Base-by-base conservation (phyloP, 1,139 yeast species). In the Nakaseomyces kungkrabaensis region DNA sequence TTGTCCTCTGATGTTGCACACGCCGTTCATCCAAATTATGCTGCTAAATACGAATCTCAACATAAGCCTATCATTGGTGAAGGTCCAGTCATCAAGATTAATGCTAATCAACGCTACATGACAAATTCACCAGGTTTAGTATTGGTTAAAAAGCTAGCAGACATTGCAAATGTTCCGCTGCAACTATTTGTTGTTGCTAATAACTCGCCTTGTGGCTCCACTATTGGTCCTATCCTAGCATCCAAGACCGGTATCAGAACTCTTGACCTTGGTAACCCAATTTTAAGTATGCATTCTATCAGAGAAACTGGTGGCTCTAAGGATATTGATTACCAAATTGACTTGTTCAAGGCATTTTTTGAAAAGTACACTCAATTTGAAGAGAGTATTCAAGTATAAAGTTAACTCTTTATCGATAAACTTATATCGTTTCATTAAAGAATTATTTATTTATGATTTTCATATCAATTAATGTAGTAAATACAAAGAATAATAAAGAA, bases 1-100 rank as follows among this genome's bases (percentile, higher is more conserved):
- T 69, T 92, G 48, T 90, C 97, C 0, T 88, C 96, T 0, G 98
- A 92, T 66, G 92, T 88, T 82, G 96, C 97, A 1, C 98, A 92
- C 64, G 97, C 96, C 32, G 84, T 90, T 37, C 96, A 92, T 65
- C 98, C 98, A 53, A 92, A 92, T 68, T 92, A 90, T 67, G 71
- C 78, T 8, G 77, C 75, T 48, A 78, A 78, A 59, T 86, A 92
- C 66, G 98, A 92, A 65, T 66, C 78, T 13, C 73, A 76, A 54
- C 95, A 90, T 67, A 79, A 81, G 55, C 97, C 98, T 1, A 76
- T 76, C 49, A 71, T 92, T 54, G 94, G 94, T 63, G 74, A 75
- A 48, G 98, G 98, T 4, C 97, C 97, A 0, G 97, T 89, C 9
- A 80, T 92, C 64, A 92, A 92, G 68, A 72, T 92, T 65, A 92